These are phyloP conservation scores for Thymus quinquecostatus DNA, from an alignment of 257 asterid species.

Conservation along the genomic window DNA sequence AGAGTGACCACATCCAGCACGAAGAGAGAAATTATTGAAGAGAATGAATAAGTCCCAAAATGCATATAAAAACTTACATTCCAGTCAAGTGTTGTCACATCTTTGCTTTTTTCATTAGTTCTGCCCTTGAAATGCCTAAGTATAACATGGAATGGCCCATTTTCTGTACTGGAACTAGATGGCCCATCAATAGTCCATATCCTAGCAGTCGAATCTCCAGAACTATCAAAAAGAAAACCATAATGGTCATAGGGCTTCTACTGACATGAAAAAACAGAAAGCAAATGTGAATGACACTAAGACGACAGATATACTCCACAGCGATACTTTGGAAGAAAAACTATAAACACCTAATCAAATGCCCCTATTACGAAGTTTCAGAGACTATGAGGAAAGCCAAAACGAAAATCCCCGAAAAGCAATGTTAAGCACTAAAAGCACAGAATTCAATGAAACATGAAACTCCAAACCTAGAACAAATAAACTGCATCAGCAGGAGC, in stretches of 20 bases:
- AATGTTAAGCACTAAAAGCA: conserved; percentile 9
- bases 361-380: conserved; percentile 8
- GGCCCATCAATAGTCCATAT: conserved; percentile 83
- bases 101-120: conserved; percentile 94
- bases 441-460: conserved; percentile 16
- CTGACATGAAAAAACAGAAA: not conserved
- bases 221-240: conserved; percentile 44
- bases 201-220: conserved; percentile 98
- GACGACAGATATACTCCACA: not conserved
- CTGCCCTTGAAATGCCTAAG: conserved; percentile 89
- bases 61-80: conserved; percentile 54
- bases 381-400: not conserved
- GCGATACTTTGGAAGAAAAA: conserved; percentile 5
- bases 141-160: conserved; percentile 65
- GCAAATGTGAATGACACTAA: not conserved
- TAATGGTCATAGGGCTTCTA: conserved; percentile 13
- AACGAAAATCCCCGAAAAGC: conserved; percentile 11
- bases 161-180: conserved; percentile 65
- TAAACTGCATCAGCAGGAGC: too few relatives aligned
- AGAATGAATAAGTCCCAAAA: conserved; percentile 2
- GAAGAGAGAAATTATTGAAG: not conserved
- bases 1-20: conserved; percentile 17
- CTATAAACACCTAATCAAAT: conserved; percentile 14
- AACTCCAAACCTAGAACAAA: conserved; percentile 2
- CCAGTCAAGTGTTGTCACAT: conserved; percentile 99